Evolutionary conservation across 1,284 basidiomycete species (phyloP).

Genomic region (Grifola frondosa): DNA sequence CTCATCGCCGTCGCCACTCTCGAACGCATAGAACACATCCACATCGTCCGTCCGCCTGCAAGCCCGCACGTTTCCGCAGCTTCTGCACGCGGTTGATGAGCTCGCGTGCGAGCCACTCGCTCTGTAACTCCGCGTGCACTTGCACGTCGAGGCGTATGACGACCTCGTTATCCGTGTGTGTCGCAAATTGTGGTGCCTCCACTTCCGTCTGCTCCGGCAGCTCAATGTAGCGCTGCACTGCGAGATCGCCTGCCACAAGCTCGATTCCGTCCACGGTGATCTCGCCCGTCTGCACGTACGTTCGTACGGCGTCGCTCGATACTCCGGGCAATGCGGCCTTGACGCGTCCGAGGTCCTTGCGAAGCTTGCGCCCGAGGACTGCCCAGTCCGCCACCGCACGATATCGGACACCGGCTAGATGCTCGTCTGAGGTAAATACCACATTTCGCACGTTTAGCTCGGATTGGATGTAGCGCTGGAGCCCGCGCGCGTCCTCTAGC

Average conservation of each 20-base stretch:
- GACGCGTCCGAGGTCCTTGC: slow-evolving; percentile 91
- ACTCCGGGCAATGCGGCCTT: slow-evolving; percentile 85
- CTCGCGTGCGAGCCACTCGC: slow-evolving; percentile 89
- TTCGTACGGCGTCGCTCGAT: slow-evolving; percentile 82
- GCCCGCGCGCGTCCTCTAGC: slow-evolving; percentile 81
- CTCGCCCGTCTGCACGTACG: slow-evolving; percentile 75
- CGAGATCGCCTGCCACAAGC: slow-evolving; percentile 86
- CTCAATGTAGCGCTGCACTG: slow-evolving; percentile 91
- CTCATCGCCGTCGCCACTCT: slow-evolving; percentile 64
- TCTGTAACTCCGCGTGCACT: slow-evolving; percentile 83
- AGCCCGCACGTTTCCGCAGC: slow-evolving; percentile 91
- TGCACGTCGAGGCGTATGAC: slow-evolving; percentile 91
- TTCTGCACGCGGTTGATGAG: slow-evolving; percentile 95
- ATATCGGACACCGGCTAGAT: slow-evolving; percentile 86
- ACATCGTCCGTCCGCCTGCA: slow-evolving; percentile 96
- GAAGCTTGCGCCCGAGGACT: slow-evolving; percentile 91
- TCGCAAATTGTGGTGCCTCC: slow-evolving; percentile 66
- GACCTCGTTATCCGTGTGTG: slow-evolving; percentile 92
- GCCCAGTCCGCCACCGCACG: slow-evolving; percentile 93
- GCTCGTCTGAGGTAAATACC: slow-evolving; percentile 88
- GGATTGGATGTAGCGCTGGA: slow-evolving; percentile 89
- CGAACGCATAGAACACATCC: slow-evolving; percentile 85
- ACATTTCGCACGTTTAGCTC: slow-evolving; percentile 96
- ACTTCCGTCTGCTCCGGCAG: slow-evolving; percentile 57
- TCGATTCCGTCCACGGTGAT: slow-evolving; percentile 89